Conservation (phyloP, 257 asterid species). For the Pogostemon cablin region DNA sequence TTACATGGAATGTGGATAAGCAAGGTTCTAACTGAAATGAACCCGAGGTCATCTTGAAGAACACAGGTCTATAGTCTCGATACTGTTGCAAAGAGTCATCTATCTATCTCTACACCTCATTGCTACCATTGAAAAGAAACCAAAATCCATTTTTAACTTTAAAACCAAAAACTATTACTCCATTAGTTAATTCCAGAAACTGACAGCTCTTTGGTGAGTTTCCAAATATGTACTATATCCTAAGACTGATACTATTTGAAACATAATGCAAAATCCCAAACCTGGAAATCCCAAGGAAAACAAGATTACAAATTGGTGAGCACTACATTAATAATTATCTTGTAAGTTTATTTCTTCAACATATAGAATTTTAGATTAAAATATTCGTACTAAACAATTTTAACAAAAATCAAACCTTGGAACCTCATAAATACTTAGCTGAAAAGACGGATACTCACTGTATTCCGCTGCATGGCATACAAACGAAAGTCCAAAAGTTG, state of each 20-base stretch:
- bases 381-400: background rate
- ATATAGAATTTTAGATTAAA: background rate
- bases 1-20: conserved; percentile 19
- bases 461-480: conserved; percentile 86
- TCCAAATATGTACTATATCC: background rate
- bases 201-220: conserved; percentile 6
- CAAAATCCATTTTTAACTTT: conserved; percentile 1
- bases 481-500: conserved; percentile 86
- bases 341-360: background rate
- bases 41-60: background rate
- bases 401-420: background rate
- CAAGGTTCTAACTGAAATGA: background rate
- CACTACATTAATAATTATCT: background rate
- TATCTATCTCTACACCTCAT: background rate
- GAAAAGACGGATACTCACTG: conserved; percentile 61
- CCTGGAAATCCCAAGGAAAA: conserved; percentile 3
- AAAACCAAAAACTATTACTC: conserved; percentile 10
- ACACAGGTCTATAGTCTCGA: background rate
- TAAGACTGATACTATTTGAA: background rate
- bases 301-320: background rate
- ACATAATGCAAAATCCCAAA: conserved; percentile 7
- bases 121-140: conserved; percentile 9
- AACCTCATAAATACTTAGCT: background rate
- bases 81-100: too few relatives aligned
- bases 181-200: conserved; percentile 5